phyloP scores from a whole-genome alignment of 2,329 filamentous ascomycete species.

The Davidsoniella neocaledoniae region DNA sequence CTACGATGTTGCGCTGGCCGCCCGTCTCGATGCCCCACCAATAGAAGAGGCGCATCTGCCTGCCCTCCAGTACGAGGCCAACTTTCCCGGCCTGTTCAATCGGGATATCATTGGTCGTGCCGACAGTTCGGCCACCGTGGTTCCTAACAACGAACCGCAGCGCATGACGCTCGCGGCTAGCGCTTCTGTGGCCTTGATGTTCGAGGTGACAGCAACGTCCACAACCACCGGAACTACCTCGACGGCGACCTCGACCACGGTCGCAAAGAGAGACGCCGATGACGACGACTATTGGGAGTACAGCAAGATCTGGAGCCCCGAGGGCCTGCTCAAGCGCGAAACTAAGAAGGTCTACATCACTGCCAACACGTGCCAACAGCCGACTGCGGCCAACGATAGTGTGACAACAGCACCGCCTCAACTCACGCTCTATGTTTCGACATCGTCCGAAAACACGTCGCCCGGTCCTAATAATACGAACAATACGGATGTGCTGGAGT shows the following conservation, averaged over 20 bases:
- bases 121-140: slow-evolving; percentile 30
- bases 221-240: slow-evolving; percentile 12
- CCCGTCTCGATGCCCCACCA: not conserved
- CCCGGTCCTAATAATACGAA: slow-evolving; percentile 43
- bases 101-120: slow-evolving; percentile 46
- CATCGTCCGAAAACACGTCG: slow-evolving; percentile 40
- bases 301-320: slow-evolving; percentile 9
- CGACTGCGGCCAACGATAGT: slow-evolving; percentile 22
- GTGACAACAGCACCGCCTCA: slow-evolving; percentile 40
- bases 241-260: not conserved
- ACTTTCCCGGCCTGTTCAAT: slow-evolving; percentile 40
- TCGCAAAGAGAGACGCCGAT: slow-evolving; percentile 2
- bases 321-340: slow-evolving; percentile 6
- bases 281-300: slow-evolving; percentile 14
- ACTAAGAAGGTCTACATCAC: slow-evolving; percentile 51
- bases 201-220: slow-evolving; percentile 18
- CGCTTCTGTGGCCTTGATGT: slow-evolving; percentile 30
- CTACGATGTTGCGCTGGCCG: not conserved
- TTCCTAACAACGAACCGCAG: slow-evolving; percentile 47
- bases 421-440: slow-evolving; percentile 63
- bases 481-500: slow-evolving; percentile 20
- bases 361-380: slow-evolving; percentile 73
- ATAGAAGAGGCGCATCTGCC: not conserved
- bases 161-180: slow-evolving; percentile 46
- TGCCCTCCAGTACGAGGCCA: slow-evolving; percentile 34